Evolutionary conservation across 2,329 filamentous ascomycete genomes (phyloP).

Genomic region (Alternaria viburni): DNA sequence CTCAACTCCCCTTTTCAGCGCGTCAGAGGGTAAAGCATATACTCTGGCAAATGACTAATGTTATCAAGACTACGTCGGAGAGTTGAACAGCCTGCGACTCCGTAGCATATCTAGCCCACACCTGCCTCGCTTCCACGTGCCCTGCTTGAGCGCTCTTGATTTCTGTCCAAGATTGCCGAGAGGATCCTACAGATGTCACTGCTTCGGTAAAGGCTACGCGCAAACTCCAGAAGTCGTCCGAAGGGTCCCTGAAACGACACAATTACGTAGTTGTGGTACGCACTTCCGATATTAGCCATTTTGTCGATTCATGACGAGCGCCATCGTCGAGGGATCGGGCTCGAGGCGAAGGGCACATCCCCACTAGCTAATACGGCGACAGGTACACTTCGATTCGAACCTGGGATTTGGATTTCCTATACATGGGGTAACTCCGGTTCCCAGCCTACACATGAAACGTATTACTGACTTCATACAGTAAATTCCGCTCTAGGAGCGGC

Average conservation of each 20-base stretch:
- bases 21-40: conserved; percentile 2
- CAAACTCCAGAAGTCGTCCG: not conserved
- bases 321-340: not conserved
- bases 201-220: not conserved
- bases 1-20: conserved; percentile 1
- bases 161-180: not conserved
- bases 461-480: conserved; percentile 27
- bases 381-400: conserved; percentile 7
- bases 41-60: conserved; percentile 9
- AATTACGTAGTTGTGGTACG: conserved; percentile 6
- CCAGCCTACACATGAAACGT: not conserved
- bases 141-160: not conserved
- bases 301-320: not conserved
- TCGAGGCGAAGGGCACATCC: not conserved
- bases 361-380: conserved; percentile 3
- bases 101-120: not conserved
- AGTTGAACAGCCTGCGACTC: not conserved
- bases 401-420: conserved; percentile 1
- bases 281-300: not conserved
- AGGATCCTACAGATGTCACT: conserved; percentile 3
- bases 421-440: conserved; percentile 8
- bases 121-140: conserved; percentile 1
- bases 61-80: conserved; percentile 3
- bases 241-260: not conserved
- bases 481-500: conserved; percentile 40